These are phyloP conservation scores for Aquilaria agallochum DNA, from an alignment of 441 rosid species.

Conservation along the genomic window DNA sequence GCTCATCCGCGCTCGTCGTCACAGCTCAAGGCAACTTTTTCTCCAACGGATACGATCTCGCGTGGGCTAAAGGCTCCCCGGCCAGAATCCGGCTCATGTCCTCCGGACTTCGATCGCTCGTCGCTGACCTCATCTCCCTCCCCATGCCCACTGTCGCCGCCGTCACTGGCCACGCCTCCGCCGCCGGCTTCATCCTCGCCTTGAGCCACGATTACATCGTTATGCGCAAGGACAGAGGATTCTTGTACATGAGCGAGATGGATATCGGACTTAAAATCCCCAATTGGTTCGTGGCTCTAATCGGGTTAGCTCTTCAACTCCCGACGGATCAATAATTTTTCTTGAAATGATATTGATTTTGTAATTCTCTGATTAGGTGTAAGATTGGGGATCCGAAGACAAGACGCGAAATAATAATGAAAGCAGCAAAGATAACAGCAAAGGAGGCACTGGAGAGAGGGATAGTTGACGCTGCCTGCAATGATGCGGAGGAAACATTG, in stretches of 20 bases:
- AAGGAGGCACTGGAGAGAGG: slow-evolving; percentile 35
- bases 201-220: slow-evolving; percentile 50
- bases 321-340: too few species aligned
- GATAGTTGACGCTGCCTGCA: slow-evolving; percentile 36
- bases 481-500: slow-evolving; percentile 40
- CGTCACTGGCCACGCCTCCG: slow-evolving; percentile 60
- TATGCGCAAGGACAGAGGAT: slow-evolving; percentile 65
- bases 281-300: slow-evolving; percentile 31
- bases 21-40: slow-evolving; percentile 60
- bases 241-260: slow-evolving; percentile 65
- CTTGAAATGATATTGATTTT: too few species aligned
- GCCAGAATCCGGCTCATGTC: slow-evolving; percentile 22
- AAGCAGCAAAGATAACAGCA: slow-evolving; percentile 54
- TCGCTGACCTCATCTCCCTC: slow-evolving; percentile 47
- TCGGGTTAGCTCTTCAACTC: slow-evolving; percentile 12
- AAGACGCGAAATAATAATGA: slow-evolving; percentile 35
- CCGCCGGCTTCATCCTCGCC: slow-evolving; percentile 54
- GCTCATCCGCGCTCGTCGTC: slow-evolving; percentile 45
- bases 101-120: slow-evolving; percentile 28
- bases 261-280: slow-evolving; percentile 38
- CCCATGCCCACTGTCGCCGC: slow-evolving; percentile 78
- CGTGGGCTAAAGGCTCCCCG: slow-evolving; percentile 26
- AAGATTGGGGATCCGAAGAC: slow-evolving; percentile 40
- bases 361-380: not conserved
- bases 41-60: slow-evolving; percentile 67